phyloP scores from a whole-genome alignment of 495 filamentous ascomycete species.

The Apodospora peruviana region DNA sequence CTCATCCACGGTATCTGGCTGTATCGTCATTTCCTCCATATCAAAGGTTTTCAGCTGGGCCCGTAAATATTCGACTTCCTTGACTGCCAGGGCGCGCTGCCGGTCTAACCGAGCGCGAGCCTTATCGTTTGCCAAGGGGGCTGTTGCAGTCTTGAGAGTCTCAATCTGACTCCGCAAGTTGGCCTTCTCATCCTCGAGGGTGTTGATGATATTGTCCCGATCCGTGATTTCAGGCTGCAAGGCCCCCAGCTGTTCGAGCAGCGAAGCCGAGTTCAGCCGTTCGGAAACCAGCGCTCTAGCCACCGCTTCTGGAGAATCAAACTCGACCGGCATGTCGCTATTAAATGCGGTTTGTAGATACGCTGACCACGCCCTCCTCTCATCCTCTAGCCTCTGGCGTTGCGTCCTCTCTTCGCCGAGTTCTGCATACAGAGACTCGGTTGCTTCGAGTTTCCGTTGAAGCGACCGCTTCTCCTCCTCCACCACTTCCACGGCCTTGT shows the following conservation, averaged over 20 bases:
- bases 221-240: conserved; percentile 74
- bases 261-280: conserved; percentile 67
- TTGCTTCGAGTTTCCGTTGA: conserved; percentile 67
- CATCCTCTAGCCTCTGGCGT: conserved; percentile 82
- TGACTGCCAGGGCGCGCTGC: conserved; percentile 75
- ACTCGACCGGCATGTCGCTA: conserved; percentile 55
- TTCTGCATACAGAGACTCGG: conserved; percentile 68
- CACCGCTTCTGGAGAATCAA: conserved; percentile 82
- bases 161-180: conserved; percentile 62
- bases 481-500: conserved; percentile 84
- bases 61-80: conserved; percentile 90
- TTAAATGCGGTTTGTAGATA: conserved; percentile 67
- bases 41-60: conserved; percentile 91
- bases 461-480: conserved; percentile 91
- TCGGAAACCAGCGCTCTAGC: conserved; percentile 79
- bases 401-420: conserved; percentile 74
- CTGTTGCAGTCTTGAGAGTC: conserved; percentile 48
- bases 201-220: conserved; percentile 70
- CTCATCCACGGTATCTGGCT: conserved; percentile 69
- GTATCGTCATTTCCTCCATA: conserved; percentile 79
- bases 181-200: conserved; percentile 62
- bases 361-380: conserved; percentile 77
- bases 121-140: conserved; percentile 42
- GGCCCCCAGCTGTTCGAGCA: conserved; percentile 71
- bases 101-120: conserved; percentile 67